phyloP scores from a whole-genome alignment of 2,329 filamentous ascomycete genomes.

The Thelonectria blattea region DNA sequence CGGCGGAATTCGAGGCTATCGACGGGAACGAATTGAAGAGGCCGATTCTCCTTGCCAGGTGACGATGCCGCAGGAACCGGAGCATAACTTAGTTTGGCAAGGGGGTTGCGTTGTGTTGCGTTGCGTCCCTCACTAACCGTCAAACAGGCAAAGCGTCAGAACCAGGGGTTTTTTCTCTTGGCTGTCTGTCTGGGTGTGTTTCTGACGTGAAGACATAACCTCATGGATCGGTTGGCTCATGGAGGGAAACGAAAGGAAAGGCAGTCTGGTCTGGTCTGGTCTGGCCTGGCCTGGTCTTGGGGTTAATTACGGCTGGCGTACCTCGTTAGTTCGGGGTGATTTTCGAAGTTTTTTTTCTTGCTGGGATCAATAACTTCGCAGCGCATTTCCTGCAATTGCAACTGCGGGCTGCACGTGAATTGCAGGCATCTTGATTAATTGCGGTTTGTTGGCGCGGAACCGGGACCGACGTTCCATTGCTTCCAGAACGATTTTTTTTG shows the following conservation, averaged over 20 bases:
- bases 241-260: not conserved
- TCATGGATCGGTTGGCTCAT: not conserved
- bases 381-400: not conserved
- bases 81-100: not conserved
- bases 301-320: not conserved
- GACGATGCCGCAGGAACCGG: not conserved
- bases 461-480: not conserved
- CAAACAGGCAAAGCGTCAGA: not conserved
- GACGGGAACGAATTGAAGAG: not conserved
- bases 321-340: not conserved
- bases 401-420: not conserved
- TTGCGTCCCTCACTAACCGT: slow-evolving; percentile 1
- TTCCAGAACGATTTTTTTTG: not conserved
- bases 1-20: not conserved
- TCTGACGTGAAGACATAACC: not conserved
- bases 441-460: not conserved
- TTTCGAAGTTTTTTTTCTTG: too few species aligned
- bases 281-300: too few species aligned
- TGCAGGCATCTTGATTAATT: not conserved
- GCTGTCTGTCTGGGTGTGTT: too few species aligned
- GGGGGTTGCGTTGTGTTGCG: not conserved
- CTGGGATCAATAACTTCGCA: not conserved
- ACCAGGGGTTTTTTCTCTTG: not conserved
- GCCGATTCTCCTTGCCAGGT: not conserved
- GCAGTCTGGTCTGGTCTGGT: too few species aligned